Evolutionary conservation across 1,139 yeast genomes (phyloP).

Genomic region (Pneumocystis wakefieldiae): DNA sequence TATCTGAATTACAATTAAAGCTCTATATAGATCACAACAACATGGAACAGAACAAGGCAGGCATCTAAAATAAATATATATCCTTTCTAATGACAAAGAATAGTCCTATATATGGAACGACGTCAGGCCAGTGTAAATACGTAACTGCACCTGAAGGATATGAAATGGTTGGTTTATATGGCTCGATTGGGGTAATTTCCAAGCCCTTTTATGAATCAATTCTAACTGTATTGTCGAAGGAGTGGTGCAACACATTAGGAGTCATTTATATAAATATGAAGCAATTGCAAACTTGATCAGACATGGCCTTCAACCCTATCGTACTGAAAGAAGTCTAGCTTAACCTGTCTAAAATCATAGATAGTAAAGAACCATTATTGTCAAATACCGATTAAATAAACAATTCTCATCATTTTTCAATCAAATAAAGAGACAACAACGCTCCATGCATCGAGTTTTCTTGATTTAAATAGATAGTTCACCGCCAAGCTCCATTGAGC

Average conservation of each 20-base stretch:
- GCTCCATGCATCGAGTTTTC: too few relatives aligned
- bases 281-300: neutral
- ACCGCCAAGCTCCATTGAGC: neutral
- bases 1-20: neutral
- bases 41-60: neutral
- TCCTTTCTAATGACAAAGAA: neutral
- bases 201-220: neutral
- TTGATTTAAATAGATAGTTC: neutral
- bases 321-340: too few relatives aligned
- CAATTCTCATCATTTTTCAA: neutral
- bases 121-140: neutral
- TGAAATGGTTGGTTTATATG: neutral
- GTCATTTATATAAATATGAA: neutral
- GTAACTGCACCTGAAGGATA: too few relatives aligned
- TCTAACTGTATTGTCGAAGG: neutral
- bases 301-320: neutral
- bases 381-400: neutral
- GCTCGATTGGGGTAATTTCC: neutral
- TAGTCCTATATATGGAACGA: neutral
- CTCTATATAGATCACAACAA: slow-evolving; percentile 1
- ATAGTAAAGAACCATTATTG: too few relatives aligned
- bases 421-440: neutral
- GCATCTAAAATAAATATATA: neutral
- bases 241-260: neutral
- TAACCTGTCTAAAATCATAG: too few relatives aligned